Percentiles rank a stretch among this genome's conserved stretches.
Evolutionary conservation across 345 rosid genomes (phyloP).

Genomic region (Linum trigynum): DNA sequence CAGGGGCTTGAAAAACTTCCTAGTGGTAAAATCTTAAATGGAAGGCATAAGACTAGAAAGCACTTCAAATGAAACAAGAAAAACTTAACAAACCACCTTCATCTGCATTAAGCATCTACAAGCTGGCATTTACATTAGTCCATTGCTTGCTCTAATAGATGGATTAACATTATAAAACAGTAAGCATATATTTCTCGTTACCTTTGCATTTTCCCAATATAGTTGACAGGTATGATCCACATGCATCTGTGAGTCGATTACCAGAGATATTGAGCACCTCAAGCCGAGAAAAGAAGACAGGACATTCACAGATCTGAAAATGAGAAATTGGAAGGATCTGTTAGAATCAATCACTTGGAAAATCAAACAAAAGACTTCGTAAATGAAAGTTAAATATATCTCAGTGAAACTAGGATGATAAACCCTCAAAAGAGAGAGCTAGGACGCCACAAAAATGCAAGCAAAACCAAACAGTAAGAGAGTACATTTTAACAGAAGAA

Average conservation of each 20-base stretch:
- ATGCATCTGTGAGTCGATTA: conserved; percentile 92
- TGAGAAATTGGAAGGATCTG: conserved; percentile 10
- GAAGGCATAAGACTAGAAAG: not conserved
- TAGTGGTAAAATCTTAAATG: not conserved
- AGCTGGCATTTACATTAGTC: not conserved
- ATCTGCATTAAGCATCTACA: no score
- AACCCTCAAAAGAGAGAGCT: not conserved
- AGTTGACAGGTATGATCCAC: conserved; percentile 87
- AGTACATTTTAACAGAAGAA: not conserved
- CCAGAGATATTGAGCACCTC: conserved; percentile 88
- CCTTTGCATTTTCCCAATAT: conserved; percentile 79
- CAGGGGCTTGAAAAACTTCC: not conserved
- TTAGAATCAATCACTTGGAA: conserved; percentile 9
- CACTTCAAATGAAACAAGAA: no score
- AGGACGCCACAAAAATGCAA: not conserved
- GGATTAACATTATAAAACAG: conserved; percentile 1
- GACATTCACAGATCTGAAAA: conserved; percentile 85
- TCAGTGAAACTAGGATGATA: not conserved
- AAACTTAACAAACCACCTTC: not conserved
- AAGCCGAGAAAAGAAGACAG: conserved; percentile 68
- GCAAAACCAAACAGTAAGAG: not conserved
- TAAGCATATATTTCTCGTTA: conserved; percentile 15
- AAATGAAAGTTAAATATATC: no score
- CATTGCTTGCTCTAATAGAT: not conserved
- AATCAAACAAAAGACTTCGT: not conserved